A percentile compares a stretch with the other conserved stretches of the same genome.
phyloP scores from a whole-genome alignment of 331 rosid genomes.

The Saraca asoca region DNA sequence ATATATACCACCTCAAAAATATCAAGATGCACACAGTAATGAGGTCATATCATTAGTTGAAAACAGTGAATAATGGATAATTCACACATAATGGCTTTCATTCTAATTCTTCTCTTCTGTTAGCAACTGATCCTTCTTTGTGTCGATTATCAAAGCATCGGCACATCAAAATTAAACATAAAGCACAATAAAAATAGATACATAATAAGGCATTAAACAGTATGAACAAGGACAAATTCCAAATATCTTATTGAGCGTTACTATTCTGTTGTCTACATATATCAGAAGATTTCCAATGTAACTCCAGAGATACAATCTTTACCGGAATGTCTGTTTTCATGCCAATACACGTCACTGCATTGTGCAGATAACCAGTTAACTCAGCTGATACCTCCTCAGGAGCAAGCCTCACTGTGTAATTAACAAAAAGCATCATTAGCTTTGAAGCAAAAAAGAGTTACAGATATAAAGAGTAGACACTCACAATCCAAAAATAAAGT shows the following conservation, averaged over 20 bases:
- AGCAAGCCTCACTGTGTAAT: conserved; percentile 85
- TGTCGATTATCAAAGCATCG: background rate
- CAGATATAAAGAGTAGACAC: background rate
- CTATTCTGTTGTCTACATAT: background rate
- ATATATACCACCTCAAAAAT: no score
- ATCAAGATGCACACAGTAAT: background rate
- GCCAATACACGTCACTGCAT: conserved; percentile 92
- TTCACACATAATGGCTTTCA: no score
- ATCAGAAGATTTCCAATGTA: background rate
- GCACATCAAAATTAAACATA: background rate
- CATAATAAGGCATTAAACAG: background rate
- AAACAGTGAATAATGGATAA: background rate
- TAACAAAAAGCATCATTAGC: conserved; percentile 35
- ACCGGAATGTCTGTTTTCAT: conserved; percentile 93
- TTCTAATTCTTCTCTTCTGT: background rate
- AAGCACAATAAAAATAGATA: background rate
- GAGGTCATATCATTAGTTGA: background rate
- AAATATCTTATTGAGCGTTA: background rate
- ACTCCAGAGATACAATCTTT: conserved; percentile 30
- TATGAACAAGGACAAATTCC: background rate
- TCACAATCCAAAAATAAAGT: background rate
- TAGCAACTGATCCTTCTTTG: background rate
- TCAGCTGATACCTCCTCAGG: conserved; percentile 72
- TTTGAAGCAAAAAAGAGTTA: conserved; percentile 22
- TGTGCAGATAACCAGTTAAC: conserved; percentile 86